A percentile compares a stretch with the other conserved stretches of the same genome.
These are phyloP conservation scores for Colletotrichum cordylinicola DNA, from an alignment of 2,329 filamentous ascomycete genomes.

Conservation along the genomic window DNA sequence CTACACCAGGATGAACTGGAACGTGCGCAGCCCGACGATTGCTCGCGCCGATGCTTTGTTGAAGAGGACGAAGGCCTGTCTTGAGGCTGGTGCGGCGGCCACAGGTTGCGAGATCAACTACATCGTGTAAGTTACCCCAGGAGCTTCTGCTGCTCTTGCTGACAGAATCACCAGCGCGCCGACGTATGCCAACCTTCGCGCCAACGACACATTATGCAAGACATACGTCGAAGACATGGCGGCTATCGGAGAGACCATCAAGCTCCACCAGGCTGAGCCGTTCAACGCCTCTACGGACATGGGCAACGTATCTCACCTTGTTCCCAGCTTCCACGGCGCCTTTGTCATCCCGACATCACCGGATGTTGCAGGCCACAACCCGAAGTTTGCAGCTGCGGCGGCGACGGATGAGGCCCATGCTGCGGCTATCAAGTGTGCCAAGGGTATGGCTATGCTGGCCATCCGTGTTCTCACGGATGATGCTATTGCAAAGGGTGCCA, in stretches of 20 bases:
- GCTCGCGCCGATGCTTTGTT: slow-evolving; percentile 31
- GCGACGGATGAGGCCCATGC: slow-evolving; percentile 42
- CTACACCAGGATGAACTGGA: slow-evolving; percentile 43
- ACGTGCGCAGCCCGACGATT: slow-evolving; percentile 40
- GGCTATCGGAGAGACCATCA: slow-evolving; percentile 38
- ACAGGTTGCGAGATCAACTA: slow-evolving; percentile 40
- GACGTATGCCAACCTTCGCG: slow-evolving; percentile 50
- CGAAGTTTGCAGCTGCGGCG: slow-evolving; percentile 49
- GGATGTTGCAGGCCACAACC: slow-evolving; percentile 42
- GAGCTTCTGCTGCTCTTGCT: not conserved
- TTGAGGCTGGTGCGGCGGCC: slow-evolving; percentile 38
- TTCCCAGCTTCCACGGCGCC: slow-evolving; percentile 53
- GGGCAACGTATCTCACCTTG: slow-evolving; percentile 55
- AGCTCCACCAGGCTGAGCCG: slow-evolving; percentile 38
- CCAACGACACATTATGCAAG: slow-evolving; percentile 49
- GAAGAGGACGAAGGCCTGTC: slow-evolving; percentile 38
- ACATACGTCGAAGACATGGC: slow-evolving; percentile 50
- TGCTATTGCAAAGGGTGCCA: not conserved
- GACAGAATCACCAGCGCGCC: slow-evolving; percentile 28
- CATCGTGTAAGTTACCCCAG: slow-evolving; percentile 32
- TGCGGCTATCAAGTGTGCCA: slow-evolving; percentile 47
- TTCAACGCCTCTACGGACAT: slow-evolving; percentile 52
- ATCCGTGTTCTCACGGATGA: slow-evolving; percentile 34
- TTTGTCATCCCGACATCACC: slow-evolving; percentile 47
- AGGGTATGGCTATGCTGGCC: slow-evolving; percentile 47